Evolutionary conservation across 306 rosid genomes (phyloP), one percentile per base, ranked within the genome.

Genomic region (Ochetophila trinervis): DNA sequence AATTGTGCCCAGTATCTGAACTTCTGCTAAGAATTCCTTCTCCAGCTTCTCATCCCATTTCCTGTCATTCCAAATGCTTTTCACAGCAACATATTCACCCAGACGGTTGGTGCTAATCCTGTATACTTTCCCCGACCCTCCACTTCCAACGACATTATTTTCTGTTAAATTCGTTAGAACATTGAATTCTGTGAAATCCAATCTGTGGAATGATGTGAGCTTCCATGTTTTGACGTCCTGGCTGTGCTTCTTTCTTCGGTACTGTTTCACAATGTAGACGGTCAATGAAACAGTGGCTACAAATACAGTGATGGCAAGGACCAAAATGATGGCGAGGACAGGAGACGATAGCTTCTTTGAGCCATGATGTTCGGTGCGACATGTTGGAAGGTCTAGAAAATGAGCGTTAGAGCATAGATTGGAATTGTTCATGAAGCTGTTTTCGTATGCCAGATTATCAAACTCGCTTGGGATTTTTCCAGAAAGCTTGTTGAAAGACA

Each of bases 81-180:
- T 93, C 60, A 90, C 99, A 0, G 96, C 97, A 60, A 93, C 85
- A 47, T 67, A 78, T 27, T 81, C 82, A 2, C 80, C 88, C 0
- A 80, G 76, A 42, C 66, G 67, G 57, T 76, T 66, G 0, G 87
- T 78, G 58, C 87, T 62, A 24, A 93, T 44, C 52, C 88, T 71
- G 74, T 90, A 87, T 60, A 93, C 99, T 56, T 81, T 74, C 30
- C 97, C 99, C 4, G 95, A 87, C 0, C 99, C 99, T 50, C 99
- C 99, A 52, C 80, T 81, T 63, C 97, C 99, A 21, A 93, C 83
- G 18, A 90, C 85, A 78, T 93, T 87, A 18, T 30, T 60, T 16
- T 88, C 99, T 10, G 82, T 90, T 78, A 89, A 70, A 59, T 75
- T 69, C 1, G 83, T 56, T 65, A 84, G 61, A 65, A 93, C 67